Evolutionary conservation across 2,329 filamentous ascomycete species (phyloP), one percentile per base, ranked within the genome.

Genomic region (Phaeoacremonium minimum): DNA sequence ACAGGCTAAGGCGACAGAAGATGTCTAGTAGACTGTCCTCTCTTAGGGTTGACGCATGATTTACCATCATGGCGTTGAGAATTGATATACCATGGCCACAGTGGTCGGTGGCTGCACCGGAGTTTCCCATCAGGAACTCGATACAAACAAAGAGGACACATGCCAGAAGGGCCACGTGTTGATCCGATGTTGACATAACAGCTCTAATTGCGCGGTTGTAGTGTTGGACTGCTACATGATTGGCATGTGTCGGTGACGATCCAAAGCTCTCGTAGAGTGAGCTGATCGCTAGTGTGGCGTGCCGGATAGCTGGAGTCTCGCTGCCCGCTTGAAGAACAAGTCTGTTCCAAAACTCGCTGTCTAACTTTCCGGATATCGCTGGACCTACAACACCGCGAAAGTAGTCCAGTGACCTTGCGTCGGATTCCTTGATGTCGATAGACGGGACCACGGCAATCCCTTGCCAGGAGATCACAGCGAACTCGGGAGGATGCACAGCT

Each of bases 81-180:
- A 69, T 53, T 13, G 43, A 43, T 13, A 64, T 51, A 8, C 65
- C 66, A 36, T 67, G 63, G 1, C 51, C 51, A 5, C 55, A 57
- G 37, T 69, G 66, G 7, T 50, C 49, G 5, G 59, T 51, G 1
- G 63, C 65, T 4, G 53, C 49, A 6, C 52, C 44, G 14, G 46
- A 47, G 45, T 67, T 55, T 7, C 56, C 62, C 1, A 58, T 56
- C 2, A 69, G 47, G 37, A 65, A 58, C 42, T 69, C 66, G 36
- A 69, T 61, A 41, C 64, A 69, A 22, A 64, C 53, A 38, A 70
- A 69, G 13, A 69, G 46, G 3, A 67, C 41, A 38, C 65, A 69
- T 0, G 63, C 56, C 0, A 66, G 39, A 4, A 69, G 44, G 4
- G 67, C 57, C 0, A 57, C 46, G 19, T 63, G 57, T 13, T 61